Percentiles rank a stretch among this genome's conserved stretches.
Evolutionary conservation across 2,329 filamentous ascomycete species (phyloP).

Genomic region (Fonsecaea pedrosoi): DNA sequence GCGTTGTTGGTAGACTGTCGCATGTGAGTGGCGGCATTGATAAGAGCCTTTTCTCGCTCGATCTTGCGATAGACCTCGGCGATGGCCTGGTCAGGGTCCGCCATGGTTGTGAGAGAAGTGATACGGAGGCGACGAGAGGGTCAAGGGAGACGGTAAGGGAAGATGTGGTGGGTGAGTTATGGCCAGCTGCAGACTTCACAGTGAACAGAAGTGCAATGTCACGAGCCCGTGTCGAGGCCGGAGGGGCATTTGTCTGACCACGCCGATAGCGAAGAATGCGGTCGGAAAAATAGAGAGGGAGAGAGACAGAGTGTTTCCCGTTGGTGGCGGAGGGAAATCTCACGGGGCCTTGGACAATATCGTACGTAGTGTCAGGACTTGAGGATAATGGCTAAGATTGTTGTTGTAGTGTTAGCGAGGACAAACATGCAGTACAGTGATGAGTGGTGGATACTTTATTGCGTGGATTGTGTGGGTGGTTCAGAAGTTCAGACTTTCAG

Average conservation of each 20-base stretch:
- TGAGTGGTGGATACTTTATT: constrained; percentile 8
- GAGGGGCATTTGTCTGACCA: constrained; percentile 33
- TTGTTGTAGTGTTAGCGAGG: constrained; percentile 23
- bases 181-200: constrained; percentile 18
- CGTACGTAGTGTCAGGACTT: constrained; percentile 21
- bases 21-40: constrained; percentile 93
- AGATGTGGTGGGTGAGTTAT: constrained; percentile 4
- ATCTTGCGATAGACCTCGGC: constrained; percentile 95
- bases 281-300: constrained; percentile 15
- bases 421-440: constrained; percentile 20
- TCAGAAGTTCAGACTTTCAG: background rate
- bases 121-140: background rate
- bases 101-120: constrained; percentile 54
- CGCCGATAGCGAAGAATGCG: constrained; percentile 21
- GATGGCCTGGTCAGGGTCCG: constrained; percentile 67
- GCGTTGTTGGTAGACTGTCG: constrained; percentile 95
- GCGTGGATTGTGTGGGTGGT: constrained; percentile 6
- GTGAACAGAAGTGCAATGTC: constrained; percentile 27
- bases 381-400: constrained; percentile 19
- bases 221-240: constrained; percentile 28
- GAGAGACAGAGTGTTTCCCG: background rate
- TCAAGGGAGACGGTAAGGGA: constrained; percentile 1
- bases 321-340: constrained; percentile 5
- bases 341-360: constrained; percentile 11
- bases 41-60: constrained; percentile 92